Conservation (phyloP, 768 basidiomycete species). For the Tricholoma furcatifolium region DNA sequence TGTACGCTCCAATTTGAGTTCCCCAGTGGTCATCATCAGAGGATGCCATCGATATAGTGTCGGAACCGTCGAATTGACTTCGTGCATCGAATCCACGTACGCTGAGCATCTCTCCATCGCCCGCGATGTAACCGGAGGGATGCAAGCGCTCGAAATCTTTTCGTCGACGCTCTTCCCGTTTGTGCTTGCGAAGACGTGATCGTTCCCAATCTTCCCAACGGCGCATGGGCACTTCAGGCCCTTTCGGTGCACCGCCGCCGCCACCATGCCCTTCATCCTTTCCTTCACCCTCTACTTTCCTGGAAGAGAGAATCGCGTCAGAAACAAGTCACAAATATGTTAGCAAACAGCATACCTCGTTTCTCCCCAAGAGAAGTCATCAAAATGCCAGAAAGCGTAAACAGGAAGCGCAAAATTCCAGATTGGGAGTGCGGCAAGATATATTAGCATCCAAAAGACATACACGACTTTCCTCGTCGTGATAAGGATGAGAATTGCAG, state of each 20-base stretch:
- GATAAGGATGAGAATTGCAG: slow-evolving; percentile 88
- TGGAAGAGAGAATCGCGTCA: slow-evolving; percentile 29
- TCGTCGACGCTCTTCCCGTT: slow-evolving; percentile 80
- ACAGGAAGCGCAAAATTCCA: slow-evolving; percentile 96
- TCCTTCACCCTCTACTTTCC: slow-evolving; percentile 92
- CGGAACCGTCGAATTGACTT: slow-evolving; percentile 75
- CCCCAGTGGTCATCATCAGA: slow-evolving; percentile 98
- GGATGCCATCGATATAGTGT: slow-evolving; percentile 76
- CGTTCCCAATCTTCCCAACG: slow-evolving; percentile 99
- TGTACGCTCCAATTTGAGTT: slow-evolving; percentile 91
- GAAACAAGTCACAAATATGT: background rate
- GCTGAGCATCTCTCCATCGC: slow-evolving; percentile 63
- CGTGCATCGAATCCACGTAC: slow-evolving; percentile 49
- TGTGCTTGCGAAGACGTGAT: slow-evolving; percentile 86
- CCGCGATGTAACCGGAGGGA: slow-evolving; percentile 62
- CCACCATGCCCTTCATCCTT: slow-evolving; percentile 78
- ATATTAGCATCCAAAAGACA: slow-evolving; percentile 97
- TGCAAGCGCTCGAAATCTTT: slow-evolving; percentile 80
- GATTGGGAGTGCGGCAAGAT: slow-evolving; percentile 87
- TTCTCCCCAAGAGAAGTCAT: slow-evolving; percentile 99
- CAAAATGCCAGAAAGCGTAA: slow-evolving; percentile 99
- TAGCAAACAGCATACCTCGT: slow-evolving; percentile 64
- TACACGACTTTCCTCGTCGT: slow-evolving; percentile 95
- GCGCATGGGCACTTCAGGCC: slow-evolving; percentile 80
- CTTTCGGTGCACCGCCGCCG: slow-evolving; percentile 50